Conservation (phyloP, 805 yeast species). For the Metschnikowia amazonensis region DNA sequence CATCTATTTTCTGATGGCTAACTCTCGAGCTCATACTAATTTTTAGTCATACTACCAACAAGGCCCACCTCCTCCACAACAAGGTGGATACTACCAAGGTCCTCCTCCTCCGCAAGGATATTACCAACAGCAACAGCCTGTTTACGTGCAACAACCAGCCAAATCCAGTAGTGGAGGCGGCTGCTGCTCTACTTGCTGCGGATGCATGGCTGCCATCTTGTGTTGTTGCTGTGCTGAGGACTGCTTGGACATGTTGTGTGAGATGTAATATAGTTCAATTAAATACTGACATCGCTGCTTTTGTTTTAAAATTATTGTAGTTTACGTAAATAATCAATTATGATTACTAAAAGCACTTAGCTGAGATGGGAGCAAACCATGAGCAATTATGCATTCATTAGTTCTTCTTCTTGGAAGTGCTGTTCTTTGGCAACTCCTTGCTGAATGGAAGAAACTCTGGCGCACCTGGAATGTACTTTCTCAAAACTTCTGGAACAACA, state of each 20-base stretch:
- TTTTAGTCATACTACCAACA: conserved; percentile 12
- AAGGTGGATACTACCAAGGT: conserved; percentile 18
- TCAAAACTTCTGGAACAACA: conserved; percentile 88
- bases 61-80: conserved; percentile 12
- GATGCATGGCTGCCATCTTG: conserved; percentile 21
- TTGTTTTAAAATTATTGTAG: neutral
- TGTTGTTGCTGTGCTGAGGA: conserved; percentile 23
- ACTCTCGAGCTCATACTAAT: conserved; percentile 7
- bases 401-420: conserved; percentile 71
- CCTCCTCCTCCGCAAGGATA: conserved; percentile 26
- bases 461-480: conserved; percentile 96
- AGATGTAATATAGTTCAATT: neutral
- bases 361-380: no score
- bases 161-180: conserved; percentile 20
- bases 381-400: neutral
- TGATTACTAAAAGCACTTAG: neutral
- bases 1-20: neutral
- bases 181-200: conserved; percentile 22
- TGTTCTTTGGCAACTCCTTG: conserved; percentile 91
- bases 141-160: conserved; percentile 30
- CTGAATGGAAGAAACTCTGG: conserved; percentile 92
- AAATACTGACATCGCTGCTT: neutral
- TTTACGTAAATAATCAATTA: neutral
- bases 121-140: conserved; percentile 34
- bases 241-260: conserved; percentile 16